These are phyloP conservation scores for Dioszegia crocea DNA, from an alignment of 768 basidiomycete genomes.

Conservation along the genomic window DNA sequence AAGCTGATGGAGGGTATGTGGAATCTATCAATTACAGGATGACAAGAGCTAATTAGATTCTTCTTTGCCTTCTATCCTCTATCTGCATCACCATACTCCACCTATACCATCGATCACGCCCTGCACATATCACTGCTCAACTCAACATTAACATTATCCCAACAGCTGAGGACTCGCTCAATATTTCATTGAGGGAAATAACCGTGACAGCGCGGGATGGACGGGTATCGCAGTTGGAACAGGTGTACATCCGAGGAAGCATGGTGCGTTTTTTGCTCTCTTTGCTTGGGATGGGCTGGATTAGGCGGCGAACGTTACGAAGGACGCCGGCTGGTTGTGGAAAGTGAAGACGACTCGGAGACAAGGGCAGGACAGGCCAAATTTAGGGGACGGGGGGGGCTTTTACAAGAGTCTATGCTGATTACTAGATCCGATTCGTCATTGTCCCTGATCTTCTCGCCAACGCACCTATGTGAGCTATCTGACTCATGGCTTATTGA, in stretches of 20 bases:
- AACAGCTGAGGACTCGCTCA: constrained; percentile 94
- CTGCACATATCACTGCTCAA: not conserved
- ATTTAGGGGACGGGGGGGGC: too few species aligned
- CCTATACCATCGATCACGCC: not conserved
- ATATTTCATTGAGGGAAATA: constrained; percentile 92
- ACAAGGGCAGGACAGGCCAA: not conserved
- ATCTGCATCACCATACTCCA: not conserved
- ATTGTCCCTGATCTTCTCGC: constrained; percentile 99
- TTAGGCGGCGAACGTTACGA: too few species aligned
- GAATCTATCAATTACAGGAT: not conserved
- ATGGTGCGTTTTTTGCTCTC: constrained; percentile 58
- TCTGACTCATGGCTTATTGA: not conserved
- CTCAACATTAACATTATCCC: not conserved
- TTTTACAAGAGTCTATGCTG: not conserved
- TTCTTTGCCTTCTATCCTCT: not conserved
- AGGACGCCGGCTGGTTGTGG: too few species aligned
- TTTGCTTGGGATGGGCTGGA: too few species aligned
- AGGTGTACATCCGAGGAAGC: constrained; percentile 97
- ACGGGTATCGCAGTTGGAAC: constrained; percentile 95
- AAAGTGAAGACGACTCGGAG: not conserved
- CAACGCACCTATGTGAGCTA: constrained; percentile 91
- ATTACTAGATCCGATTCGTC: constrained; percentile 66
- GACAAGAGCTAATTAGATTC: constrained; percentile 2
- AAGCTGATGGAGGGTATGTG: constrained; percentile 89
- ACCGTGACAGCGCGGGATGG: constrained; percentile 98